Percentiles rank a stretch among this genome's conserved stretches.
Evolutionary conservation across 331 rosid species (phyloP).

Genomic region (Acacia concinna): DNA sequence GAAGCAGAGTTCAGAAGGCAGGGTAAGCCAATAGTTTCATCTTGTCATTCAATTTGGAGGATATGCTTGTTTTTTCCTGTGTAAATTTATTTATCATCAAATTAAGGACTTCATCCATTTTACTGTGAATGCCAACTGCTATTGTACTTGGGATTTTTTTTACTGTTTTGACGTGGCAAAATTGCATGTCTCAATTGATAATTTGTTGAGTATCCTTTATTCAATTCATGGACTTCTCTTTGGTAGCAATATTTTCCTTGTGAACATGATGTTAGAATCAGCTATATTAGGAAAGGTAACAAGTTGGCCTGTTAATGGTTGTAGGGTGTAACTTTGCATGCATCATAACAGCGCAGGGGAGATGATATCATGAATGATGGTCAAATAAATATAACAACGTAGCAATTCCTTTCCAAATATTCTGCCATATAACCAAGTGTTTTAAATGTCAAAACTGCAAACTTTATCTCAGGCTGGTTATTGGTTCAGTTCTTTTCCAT

Average conservation of each 20-base stretch:
- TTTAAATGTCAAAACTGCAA: not conserved
- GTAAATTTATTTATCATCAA: not conserved
- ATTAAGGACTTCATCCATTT: not conserved
- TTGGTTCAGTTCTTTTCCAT: not conserved
- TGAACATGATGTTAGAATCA: not conserved
- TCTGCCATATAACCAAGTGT: not conserved
- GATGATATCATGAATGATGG: not conserved
- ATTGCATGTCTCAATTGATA: not conserved
- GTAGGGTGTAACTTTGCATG: not conserved
- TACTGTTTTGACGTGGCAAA: not conserved
- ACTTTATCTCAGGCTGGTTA: not conserved
- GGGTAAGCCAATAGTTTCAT: slow-evolving; percentile 32
- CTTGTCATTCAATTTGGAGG: not conserved
- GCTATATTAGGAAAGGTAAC: not conserved
- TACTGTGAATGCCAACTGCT: not conserved
- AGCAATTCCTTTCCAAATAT: not conserved
- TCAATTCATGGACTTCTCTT: not conserved
- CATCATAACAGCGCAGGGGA: not conserved
- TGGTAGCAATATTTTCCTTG: not conserved
- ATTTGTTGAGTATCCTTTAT: not conserved
- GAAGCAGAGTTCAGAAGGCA: slow-evolving; percentile 74
- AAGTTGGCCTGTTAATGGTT: not conserved
- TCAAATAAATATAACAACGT: not conserved
- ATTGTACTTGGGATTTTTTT: not conserved
- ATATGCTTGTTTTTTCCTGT: not conserved